A percentile compares a stretch with the other conserved stretches of the same genome.
These are phyloP conservation scores for Penicillium brasilianum DNA, from an alignment of 2,329 filamentous ascomycete genomes.

Conservation along the genomic window DNA sequence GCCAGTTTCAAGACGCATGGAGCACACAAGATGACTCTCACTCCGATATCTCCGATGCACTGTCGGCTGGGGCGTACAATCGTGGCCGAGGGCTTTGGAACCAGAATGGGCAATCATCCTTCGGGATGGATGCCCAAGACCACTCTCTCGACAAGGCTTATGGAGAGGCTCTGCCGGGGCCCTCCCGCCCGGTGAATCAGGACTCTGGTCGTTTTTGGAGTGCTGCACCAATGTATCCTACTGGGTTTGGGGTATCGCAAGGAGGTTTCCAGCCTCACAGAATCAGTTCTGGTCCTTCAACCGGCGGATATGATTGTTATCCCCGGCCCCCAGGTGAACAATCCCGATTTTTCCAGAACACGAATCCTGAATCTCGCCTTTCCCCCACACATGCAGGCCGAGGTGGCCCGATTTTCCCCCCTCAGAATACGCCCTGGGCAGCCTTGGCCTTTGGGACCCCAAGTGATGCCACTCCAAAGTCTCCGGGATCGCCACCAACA, in stretches of 20 bases:
- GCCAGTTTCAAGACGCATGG: slow-evolving; percentile 52
- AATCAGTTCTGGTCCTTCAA: slow-evolving; percentile 42
- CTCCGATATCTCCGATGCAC: slow-evolving; percentile 51
- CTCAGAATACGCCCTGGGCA: slow-evolving; percentile 42
- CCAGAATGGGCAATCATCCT: slow-evolving; percentile 32
- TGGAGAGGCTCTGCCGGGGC: slow-evolving; percentile 29
- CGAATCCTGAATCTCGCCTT: slow-evolving; percentile 35
- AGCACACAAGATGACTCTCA: slow-evolving; percentile 49
- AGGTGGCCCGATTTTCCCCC: slow-evolving; percentile 40
- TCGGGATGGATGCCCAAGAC: slow-evolving; percentile 34
- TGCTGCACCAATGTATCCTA: slow-evolving; percentile 26
- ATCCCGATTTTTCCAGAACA: slow-evolving; percentile 33
- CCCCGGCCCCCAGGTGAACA: slow-evolving; percentile 40
- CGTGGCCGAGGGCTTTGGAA: slow-evolving; percentile 43
- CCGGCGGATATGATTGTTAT: slow-evolving; percentile 35
- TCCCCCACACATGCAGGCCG: slow-evolving; percentile 40
- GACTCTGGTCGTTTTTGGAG: slow-evolving; percentile 42
- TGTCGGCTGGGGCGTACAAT: slow-evolving; percentile 50
- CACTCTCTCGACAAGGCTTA: slow-evolving; percentile 35
- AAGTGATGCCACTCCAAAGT: slow-evolving; percentile 33
- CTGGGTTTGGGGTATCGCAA: slow-evolving; percentile 23
- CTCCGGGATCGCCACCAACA: slow-evolving; percentile 31
- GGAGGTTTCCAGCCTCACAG: slow-evolving; percentile 38
- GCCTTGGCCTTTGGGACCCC: slow-evolving; percentile 36
- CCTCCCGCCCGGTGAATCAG: slow-evolving; percentile 30